These are phyloP conservation scores for Naumovozyma dairenensis DNA, from an alignment of 805 yeast genomes.

Conservation along the genomic window DNA sequence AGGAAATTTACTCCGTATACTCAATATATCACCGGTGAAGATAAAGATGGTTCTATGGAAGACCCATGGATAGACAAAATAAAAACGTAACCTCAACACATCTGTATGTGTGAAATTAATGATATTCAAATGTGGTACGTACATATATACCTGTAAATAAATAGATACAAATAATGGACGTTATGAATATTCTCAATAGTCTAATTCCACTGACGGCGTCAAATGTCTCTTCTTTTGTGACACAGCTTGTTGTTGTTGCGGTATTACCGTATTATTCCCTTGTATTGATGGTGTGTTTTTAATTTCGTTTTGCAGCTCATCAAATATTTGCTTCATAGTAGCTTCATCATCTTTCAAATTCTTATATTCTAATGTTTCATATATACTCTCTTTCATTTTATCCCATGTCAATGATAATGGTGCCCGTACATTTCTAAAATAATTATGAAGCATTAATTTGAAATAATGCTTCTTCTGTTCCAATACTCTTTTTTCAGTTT, in stretches of 20 bases:
- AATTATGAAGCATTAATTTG: constrained; percentile 16
- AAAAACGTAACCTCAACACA: too few species aligned
- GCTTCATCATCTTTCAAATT: constrained; percentile 29
- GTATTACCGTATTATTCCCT: constrained; percentile 8
- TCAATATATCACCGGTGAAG: too few species aligned
- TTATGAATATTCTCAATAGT: constrained; percentile 25
- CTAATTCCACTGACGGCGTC: constrained; percentile 25
- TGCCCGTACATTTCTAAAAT: constrained; percentile 14
- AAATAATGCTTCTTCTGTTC: constrained; percentile 21
- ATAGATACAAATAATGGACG: too few species aligned
- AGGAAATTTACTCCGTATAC: too few species aligned
- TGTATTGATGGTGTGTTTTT: constrained; percentile 5
- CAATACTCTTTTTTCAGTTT: constrained; percentile 10
- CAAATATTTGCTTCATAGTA: constrained; percentile 25
- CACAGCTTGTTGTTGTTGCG: constrained; percentile 9
- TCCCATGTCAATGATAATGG: constrained; percentile 31
- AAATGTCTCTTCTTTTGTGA: constrained; percentile 18
- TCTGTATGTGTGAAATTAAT: too few species aligned
- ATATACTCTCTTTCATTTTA: constrained; percentile 24
- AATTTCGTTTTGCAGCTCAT: constrained; percentile 20
- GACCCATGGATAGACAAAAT: too few species aligned
- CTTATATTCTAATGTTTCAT: constrained; percentile 26
- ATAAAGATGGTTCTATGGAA: too few species aligned
- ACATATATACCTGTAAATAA: too few species aligned
- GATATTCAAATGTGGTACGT: too few species aligned